A percentile compares a stretch with the other conserved stretches of the same genome.
These are phyloP conservation scores for Rhodomyrtus psidioides DNA, from an alignment of 441 rosid genomes.

Conservation along the genomic window DNA sequence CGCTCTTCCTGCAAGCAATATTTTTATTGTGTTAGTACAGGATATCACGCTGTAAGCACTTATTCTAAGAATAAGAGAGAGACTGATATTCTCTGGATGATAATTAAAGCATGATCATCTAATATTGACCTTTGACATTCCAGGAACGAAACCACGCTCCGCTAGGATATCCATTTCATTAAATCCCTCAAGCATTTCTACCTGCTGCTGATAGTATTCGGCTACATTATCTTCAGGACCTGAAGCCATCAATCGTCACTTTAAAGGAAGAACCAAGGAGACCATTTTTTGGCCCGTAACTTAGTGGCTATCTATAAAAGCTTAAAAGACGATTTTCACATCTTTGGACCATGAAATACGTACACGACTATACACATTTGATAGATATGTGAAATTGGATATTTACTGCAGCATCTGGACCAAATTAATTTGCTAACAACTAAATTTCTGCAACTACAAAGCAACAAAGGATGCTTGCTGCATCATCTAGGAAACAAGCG, in stretches of 20 bases:
- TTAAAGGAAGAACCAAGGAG: background rate
- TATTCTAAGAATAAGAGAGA: background rate
- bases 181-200: conserved; percentile 48
- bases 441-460: background rate
- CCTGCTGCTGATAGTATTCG: conserved; percentile 59
- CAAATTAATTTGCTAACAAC: background rate
- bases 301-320: background rate
- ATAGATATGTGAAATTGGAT: background rate
- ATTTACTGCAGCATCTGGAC: background rate
- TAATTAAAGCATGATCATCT: background rate
- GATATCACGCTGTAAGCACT: background rate
- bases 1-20: conserved; percentile 35
- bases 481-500: background rate
- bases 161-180: conserved; percentile 47
- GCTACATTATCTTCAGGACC: conserved; percentile 14
- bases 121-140: conserved; percentile 30
- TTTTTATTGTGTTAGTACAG: background rate
- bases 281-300: background rate
- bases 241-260: background rate
- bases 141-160: conserved; percentile 30
- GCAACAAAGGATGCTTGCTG: background rate
- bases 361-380: background rate
- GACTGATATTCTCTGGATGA: background rate
- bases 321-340: background rate
- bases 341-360: background rate